A percentile compares a stretch with the other conserved stretches of the same genome.
Conservation (phyloP, 164 flowering plant genomes). For the grape (Vitis vinifera) region ASM3070453v1 NC_081811.1:31201001-31201500, state of each 20-base stretch:
- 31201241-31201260: conserved; percentile 54
- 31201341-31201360: conserved; percentile 97
- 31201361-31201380: conserved; percentile 83
- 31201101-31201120: conserved; percentile 61
- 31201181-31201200: conserved; percentile 56
- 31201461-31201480: no score
- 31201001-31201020: conserved; percentile 14
- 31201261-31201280: conserved; percentile 52
- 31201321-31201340: conserved; percentile 89
- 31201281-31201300: conserved; percentile 80
- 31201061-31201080: conserved; percentile 24
- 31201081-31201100: conserved; percentile 46
- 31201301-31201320: conserved; percentile 74
- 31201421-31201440: no score
- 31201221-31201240: conserved; percentile 73
- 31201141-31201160: conserved; percentile 77
- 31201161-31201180: conserved; percentile 90
- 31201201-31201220: conserved; percentile 65
- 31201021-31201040: conserved; percentile 20
- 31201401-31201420: not conserved
- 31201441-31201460: not conserved
- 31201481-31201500: not conserved
- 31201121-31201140: conserved; percentile 66
- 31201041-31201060: conserved; percentile 19
- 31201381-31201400: conserved; percentile 62